Evolutionary conservation across 2,329 filamentous ascomycete species (phyloP).

Genomic region (Lithohypha guttulata): DNA sequence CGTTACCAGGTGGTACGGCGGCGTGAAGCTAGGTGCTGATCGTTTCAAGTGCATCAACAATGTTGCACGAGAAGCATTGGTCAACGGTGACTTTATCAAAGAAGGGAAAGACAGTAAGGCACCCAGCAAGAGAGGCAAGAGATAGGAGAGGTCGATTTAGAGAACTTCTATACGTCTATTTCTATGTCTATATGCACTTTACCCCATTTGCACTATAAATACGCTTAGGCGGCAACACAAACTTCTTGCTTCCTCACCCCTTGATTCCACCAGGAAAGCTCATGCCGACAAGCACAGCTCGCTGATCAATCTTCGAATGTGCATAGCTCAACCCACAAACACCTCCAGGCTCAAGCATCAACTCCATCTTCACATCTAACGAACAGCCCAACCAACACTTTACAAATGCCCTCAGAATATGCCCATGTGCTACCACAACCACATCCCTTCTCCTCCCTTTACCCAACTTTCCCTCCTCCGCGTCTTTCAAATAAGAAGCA

Average conservation of each 20-base stretch:
- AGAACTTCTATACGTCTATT: no score
- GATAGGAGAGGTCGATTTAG: no score
- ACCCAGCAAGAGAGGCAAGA: constrained; percentile 9
- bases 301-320: constrained; percentile 30
- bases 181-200: no score
- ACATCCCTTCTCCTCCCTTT: constrained; percentile 11
- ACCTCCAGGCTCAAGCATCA: constrained; percentile 37
- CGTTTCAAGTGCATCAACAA: constrained; percentile 84
- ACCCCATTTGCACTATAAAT: no score
- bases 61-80: constrained; percentile 71
- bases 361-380: constrained; percentile 30
- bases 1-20: constrained; percentile 91
- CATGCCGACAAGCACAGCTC: constrained; percentile 34
- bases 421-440: constrained; percentile 32
- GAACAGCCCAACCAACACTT: constrained; percentile 37
- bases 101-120: constrained; percentile 36
- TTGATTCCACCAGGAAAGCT: constrained; percentile 15
- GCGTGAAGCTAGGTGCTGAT: constrained; percentile 76
- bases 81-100: constrained; percentile 60
- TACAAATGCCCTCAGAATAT: constrained; percentile 36
- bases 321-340: constrained; percentile 33
- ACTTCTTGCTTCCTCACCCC: no score
- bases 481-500: constrained; percentile 15
- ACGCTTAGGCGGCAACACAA: no score
- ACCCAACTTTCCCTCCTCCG: constrained; percentile 9